Conservation (phyloP, 768 basidiomycete species). For the Leccinellum rugosiceps region DNA sequence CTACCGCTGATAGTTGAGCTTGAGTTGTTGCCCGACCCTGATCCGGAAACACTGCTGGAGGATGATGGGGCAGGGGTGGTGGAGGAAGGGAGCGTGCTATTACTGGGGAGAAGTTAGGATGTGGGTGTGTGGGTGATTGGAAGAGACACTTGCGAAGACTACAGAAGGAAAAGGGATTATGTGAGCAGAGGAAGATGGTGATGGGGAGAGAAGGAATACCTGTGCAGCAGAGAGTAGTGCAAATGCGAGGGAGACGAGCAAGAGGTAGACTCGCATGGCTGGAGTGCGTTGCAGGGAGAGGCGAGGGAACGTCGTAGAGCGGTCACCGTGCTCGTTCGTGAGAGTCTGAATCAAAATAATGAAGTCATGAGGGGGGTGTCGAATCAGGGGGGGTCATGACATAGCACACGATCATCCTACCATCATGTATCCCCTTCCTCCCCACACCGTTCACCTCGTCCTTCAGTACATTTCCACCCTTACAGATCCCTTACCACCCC, state of each 20-base stretch:
- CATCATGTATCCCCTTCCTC: constrained; percentile 34
- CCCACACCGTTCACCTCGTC: constrained; percentile 42
- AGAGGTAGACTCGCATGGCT: constrained; percentile 30
- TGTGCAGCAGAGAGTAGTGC: constrained; percentile 30
- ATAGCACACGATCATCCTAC: too few relatives aligned
- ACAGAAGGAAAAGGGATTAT: neutral
- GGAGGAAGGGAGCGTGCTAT: constrained; percentile 40
- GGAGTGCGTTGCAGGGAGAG: neutral
- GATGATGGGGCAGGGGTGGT: constrained; percentile 43
- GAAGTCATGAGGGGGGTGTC: constrained; percentile 10
- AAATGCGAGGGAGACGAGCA: constrained; percentile 32
- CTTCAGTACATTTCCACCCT: constrained; percentile 60
- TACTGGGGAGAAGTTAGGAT: constrained; percentile 40
- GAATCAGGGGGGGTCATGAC: constrained; percentile 13
- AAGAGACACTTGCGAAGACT: constrained; percentile 40
- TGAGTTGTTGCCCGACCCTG: constrained; percentile 23
- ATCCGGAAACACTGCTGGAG: constrained; percentile 18
- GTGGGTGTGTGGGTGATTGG: constrained; percentile 22
- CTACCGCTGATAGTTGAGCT: constrained; percentile 16
- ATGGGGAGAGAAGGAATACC: constrained; percentile 18
- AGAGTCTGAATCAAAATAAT: neutral
- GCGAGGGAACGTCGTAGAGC: neutral
- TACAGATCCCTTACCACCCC: constrained; percentile 48
- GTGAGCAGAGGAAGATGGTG: neutral
- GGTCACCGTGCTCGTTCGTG: constrained; percentile 4